Evolutionary conservation across 192 early-diverging fungal species (phyloP).

Genomic region (Coemansia sp.): DNA sequence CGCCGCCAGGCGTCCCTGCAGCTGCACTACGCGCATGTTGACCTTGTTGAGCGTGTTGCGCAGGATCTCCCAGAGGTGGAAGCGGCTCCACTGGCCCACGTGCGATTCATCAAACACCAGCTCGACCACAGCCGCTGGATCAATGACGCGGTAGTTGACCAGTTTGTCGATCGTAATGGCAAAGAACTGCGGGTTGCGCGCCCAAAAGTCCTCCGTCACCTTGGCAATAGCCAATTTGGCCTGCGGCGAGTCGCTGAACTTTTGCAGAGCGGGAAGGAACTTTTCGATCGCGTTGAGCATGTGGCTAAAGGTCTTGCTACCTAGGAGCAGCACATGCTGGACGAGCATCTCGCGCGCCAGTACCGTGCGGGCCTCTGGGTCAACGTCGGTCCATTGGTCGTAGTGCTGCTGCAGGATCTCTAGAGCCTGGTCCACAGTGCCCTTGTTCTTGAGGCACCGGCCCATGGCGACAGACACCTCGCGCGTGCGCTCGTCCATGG

Average conservation of each 20-base stretch:
- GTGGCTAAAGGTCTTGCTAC: slow-evolving; percentile 93
- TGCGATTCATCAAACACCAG: slow-evolving; percentile 65
- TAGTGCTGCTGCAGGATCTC: slow-evolving; percentile 48
- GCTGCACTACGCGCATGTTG: slow-evolving; percentile 66
- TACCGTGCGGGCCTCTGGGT: slow-evolving; percentile 24
- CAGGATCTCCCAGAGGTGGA: slow-evolving; percentile 83
- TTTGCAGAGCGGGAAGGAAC: slow-evolving; percentile 52
- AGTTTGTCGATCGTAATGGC: slow-evolving; percentile 93
- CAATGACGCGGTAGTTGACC: slow-evolving; percentile 91
- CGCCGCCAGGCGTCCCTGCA: slow-evolving; percentile 26
- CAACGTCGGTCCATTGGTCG: slow-evolving; percentile 37
- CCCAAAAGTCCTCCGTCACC: slow-evolving; percentile 75
- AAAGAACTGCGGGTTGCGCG: slow-evolving; percentile 81
- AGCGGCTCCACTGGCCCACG: slow-evolving; percentile 40
- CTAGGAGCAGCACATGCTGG: slow-evolving; percentile 80
- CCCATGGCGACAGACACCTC: slow-evolving; percentile 56
- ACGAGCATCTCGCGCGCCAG: slow-evolving; percentile 71
- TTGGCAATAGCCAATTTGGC: slow-evolving; percentile 69
- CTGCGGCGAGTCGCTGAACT: slow-evolving; percentile 52
- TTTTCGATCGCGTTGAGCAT: slow-evolving; percentile 88
- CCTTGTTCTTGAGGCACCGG: slow-evolving; percentile 43
- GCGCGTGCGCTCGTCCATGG: slow-evolving; percentile 57
- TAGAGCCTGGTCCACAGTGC: slow-evolving; percentile 43
- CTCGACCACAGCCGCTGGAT: slow-evolving; percentile 73
- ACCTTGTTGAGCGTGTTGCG: slow-evolving; percentile 83